A percentile compares a stretch with the other conserved stretches of the same genome.
Evolutionary conservation across 495 filamentous ascomycete genomes (phyloP).

Genomic region (Aspergillus avenaceus): DNA sequence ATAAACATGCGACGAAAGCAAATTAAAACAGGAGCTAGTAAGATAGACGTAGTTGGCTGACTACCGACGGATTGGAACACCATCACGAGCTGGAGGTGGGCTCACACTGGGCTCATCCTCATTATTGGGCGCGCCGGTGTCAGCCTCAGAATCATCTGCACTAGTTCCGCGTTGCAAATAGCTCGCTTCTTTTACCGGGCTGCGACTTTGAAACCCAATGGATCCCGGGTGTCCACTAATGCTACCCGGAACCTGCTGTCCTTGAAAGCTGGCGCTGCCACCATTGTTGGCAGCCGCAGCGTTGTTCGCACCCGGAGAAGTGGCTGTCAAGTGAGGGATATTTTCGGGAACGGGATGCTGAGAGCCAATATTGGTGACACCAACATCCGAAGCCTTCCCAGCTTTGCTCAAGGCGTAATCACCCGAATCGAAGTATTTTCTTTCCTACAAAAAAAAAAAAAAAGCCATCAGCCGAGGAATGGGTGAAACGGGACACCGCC

Average conservation of each 20-base stretch:
- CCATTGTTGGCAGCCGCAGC: slow-evolving; percentile 32
- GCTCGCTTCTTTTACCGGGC: slow-evolving; percentile 82
- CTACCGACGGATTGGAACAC: slow-evolving; percentile 60
- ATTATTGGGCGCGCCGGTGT: slow-evolving; percentile 27
- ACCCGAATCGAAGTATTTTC: slow-evolving; percentile 98
- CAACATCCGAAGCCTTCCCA: slow-evolving; percentile 91
- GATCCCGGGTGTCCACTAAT: slow-evolving; percentile 45
- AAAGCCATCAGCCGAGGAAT: slow-evolving; percentile 4
- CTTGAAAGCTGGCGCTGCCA: slow-evolving; percentile 39
- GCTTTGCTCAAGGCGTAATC: slow-evolving; percentile 98
- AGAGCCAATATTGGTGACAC: slow-evolving; percentile 87
- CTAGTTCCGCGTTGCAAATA: slow-evolving; percentile 74
- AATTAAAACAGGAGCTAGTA: slow-evolving; percentile 2
- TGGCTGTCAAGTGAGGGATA: slow-evolving; percentile 86
- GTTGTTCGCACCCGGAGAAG: slow-evolving; percentile 57
- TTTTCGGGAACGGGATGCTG: slow-evolving; percentile 93
- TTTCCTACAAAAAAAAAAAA: slow-evolving; percentile 58
- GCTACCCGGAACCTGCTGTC: slow-evolving; percentile 42
- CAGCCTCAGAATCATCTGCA: slow-evolving; percentile 58
- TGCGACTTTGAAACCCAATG: slow-evolving; percentile 57
- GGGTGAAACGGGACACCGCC: neutral
- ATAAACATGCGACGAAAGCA: slow-evolving; percentile 8
- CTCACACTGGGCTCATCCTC: slow-evolving; percentile 38
- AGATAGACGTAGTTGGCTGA: slow-evolving; percentile 2
- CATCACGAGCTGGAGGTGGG: slow-evolving; percentile 48